These are phyloP conservation scores for Aureobasidium sp. DNA, from an alignment of 2,329 filamentous ascomycete species.

Conservation along the genomic window DNA sequence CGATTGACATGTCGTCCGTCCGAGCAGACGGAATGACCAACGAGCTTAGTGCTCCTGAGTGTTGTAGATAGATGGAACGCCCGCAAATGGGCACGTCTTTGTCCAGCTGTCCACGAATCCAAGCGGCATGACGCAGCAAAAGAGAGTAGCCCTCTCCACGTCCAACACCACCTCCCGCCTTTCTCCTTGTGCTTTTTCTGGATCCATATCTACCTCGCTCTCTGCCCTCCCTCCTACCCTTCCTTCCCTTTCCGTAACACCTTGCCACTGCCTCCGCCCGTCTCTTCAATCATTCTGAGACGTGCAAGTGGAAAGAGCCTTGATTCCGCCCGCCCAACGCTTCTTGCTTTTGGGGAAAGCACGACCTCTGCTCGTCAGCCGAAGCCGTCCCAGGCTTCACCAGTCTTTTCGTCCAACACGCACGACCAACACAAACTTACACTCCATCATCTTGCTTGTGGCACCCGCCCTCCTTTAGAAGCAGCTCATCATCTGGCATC, in stretches of 20 bases:
- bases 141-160: slow-evolving; percentile 7
- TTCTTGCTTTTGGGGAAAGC: slow-evolving; percentile 17
- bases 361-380: slow-evolving; percentile 15
- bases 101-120: slow-evolving; percentile 16
- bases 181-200: slow-evolving; percentile 13
- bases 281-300: slow-evolving; percentile 15
- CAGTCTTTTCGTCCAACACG: slow-evolving; percentile 11
- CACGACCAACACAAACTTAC: slow-evolving; percentile 2
- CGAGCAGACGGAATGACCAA: not conserved
- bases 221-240: slow-evolving; percentile 9
- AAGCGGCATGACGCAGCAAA: slow-evolving; percentile 6
- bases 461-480: slow-evolving; percentile 11
- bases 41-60: not conserved
- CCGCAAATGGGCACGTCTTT: slow-evolving; percentile 8
- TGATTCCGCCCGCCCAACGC: slow-evolving; percentile 2
- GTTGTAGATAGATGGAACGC: slow-evolving; percentile 9
- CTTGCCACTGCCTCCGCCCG: not conserved
- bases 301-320: slow-evolving; percentile 3
- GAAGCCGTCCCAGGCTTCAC: slow-evolving; percentile 9
- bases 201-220: slow-evolving; percentile 3
- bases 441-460: slow-evolving; percentile 9
- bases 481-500: slow-evolving; percentile 14
- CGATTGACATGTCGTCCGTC: not conserved
- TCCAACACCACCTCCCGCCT: slow-evolving; percentile 16
- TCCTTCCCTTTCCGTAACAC: slow-evolving; percentile 17